Evolutionary conservation across 345 rosid genomes (phyloP).

Genomic region (Sonneratia alba): DNA sequence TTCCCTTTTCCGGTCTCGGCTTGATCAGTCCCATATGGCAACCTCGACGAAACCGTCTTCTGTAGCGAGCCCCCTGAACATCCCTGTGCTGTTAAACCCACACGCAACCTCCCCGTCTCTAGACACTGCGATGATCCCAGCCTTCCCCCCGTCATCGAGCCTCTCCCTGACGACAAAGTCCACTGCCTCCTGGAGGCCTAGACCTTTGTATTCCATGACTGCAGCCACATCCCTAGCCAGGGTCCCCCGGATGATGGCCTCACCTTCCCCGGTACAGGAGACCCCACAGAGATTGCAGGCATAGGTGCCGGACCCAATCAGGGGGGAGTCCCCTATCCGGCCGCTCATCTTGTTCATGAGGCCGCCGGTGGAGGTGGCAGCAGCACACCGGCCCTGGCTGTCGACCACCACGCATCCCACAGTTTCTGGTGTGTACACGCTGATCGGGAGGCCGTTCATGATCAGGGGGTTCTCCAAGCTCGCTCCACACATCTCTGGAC

Average conservation of each 20-base stretch:
- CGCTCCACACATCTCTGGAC: constrained; percentile 42
- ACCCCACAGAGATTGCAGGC: constrained; percentile 71
- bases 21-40: constrained; percentile 45
- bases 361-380: constrained; percentile 94
- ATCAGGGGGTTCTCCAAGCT: constrained; percentile 44
- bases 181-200: constrained; percentile 68
- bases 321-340: constrained; percentile 91
- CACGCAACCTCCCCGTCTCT: constrained; percentile 76
- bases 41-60: constrained; percentile 92
- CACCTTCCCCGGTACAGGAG: constrained; percentile 95
- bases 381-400: constrained; percentile 69
- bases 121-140: constrained; percentile 91
- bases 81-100: constrained; percentile 65
- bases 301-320: constrained; percentile 92
- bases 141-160: constrained; percentile 58
- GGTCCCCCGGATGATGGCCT: constrained; percentile 81
- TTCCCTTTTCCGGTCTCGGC: no score
- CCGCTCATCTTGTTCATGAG: constrained; percentile 86
- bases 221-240: constrained; percentile 90
- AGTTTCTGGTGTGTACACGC: constrained; percentile 84
- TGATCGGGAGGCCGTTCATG: constrained; percentile 91
- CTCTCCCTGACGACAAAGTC: constrained; percentile 66
- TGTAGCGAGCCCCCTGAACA: constrained; percentile 87
- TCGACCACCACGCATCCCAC: constrained; percentile 95
- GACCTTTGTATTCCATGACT: constrained; percentile 91